phyloP scores from a whole-genome alignment of 192 early-diverging fungal species.

The Glomus cerebriforme region DNA sequence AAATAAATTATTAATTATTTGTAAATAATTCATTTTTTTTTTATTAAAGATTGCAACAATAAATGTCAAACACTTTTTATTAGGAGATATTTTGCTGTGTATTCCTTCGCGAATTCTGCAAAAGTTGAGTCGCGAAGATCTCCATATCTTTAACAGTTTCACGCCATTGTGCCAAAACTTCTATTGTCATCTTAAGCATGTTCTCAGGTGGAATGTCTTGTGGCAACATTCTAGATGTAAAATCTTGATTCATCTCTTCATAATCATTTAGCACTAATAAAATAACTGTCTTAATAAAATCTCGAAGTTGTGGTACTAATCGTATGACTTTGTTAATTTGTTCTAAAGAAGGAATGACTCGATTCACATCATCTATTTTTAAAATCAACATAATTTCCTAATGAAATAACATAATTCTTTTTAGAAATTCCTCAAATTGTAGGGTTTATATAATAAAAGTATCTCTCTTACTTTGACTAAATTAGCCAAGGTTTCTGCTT shows the following conservation, averaged over 20 bases:
- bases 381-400: constrained; percentile 14
- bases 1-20: no score
- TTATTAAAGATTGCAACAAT: no score
- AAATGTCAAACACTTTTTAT: no score
- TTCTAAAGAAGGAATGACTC: not conserved
- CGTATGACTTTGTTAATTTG: constrained; percentile 9
- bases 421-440: no score
- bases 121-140: not conserved
- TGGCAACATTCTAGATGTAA: not conserved
- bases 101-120: not conserved
- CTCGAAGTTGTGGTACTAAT: constrained; percentile 1
- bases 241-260: not conserved
- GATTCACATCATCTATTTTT: constrained; percentile 1
- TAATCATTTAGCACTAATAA: not conserved
- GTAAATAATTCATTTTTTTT: no score
- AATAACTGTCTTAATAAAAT: constrained; percentile 15
- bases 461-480: not conserved
- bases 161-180: not conserved
- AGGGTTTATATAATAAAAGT: not conserved
- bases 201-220: not conserved
- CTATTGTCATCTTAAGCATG: not conserved
- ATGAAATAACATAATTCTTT: not conserved
- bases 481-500: not conserved
- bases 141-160: constrained; percentile 3
- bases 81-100: no score